A percentile compares a stretch with the other conserved stretches of the same genome.
Evolutionary conservation across 768 basidiomycete species (phyloP).

Genomic region (Cubamyces lactineus): DNA sequence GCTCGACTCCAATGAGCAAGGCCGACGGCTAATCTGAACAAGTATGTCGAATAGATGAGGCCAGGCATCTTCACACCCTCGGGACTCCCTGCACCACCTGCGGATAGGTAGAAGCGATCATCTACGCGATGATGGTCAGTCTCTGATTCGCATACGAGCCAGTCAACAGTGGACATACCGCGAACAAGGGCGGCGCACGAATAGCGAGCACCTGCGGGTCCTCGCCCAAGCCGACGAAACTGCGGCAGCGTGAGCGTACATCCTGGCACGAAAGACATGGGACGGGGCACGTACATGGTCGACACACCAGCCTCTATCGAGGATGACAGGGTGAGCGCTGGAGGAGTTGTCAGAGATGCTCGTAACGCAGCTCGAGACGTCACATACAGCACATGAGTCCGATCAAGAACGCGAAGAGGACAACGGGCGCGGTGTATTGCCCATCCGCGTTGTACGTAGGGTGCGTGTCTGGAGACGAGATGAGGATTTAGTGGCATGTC

Average conservation of each 20-base stretch:
- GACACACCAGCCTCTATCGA: conserved; percentile 87
- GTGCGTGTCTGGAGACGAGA: conserved; percentile 54
- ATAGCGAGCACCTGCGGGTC: conserved; percentile 78
- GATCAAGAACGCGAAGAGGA: conserved; percentile 82
- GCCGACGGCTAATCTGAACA: background rate
- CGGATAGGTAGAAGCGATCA: conserved; percentile 71
- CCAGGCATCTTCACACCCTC: conserved; percentile 23
- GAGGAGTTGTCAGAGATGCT: background rate
- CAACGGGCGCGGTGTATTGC: conserved; percentile 75
- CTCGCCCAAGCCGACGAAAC: conserved; percentile 84
- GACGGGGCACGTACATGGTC: conserved; percentile 60
- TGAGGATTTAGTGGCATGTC: conserved; percentile 3
- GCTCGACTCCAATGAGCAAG: background rate
- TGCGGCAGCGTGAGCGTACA: conserved; percentile 31
- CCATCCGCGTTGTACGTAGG: conserved; percentile 76
- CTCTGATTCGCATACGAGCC: no score
- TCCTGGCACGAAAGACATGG: background rate
- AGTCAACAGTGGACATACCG: conserved; percentile 40
- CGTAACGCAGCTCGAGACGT: background rate
- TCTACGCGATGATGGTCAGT: conserved; percentile 36
- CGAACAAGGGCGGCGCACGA: conserved; percentile 73
- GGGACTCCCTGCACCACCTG: conserved; percentile 67
- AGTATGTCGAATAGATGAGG: no score
- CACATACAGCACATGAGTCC: conserved; percentile 67
- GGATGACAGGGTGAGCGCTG: conserved; percentile 69